Percentiles rank a stretch among this genome's conserved stretches.
Evolutionary conservation across 1,284 basidiomycete genomes (phyloP).

Genomic region (Xanthoconium separans): DNA sequence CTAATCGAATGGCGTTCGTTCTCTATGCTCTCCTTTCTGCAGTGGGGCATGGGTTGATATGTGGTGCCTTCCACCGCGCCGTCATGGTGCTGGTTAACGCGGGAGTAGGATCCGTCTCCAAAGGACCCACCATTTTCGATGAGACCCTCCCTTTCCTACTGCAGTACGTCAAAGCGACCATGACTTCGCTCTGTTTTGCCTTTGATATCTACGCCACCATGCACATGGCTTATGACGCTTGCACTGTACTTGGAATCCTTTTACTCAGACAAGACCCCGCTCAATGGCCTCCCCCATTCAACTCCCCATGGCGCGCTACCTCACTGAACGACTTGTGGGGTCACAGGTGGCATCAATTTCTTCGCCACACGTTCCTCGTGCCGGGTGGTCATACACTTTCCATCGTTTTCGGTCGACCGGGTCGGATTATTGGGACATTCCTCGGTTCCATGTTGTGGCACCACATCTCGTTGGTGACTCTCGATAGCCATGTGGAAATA

Average conservation of each 20-base stretch:
- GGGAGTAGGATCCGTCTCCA: constrained; percentile 36
- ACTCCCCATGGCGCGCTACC: constrained; percentile 36
- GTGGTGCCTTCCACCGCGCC: constrained; percentile 43
- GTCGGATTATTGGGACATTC: constrained; percentile 53
- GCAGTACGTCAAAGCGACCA: constrained; percentile 42
- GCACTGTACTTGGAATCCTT: constrained; percentile 41
- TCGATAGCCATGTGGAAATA: constrained; percentile 48
- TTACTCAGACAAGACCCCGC: constrained; percentile 32
- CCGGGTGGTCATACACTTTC: constrained; percentile 36
- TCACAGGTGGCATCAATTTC: constrained; percentile 44
- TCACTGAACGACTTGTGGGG: constrained; percentile 43
- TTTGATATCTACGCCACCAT: constrained; percentile 44
- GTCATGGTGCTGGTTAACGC: constrained; percentile 40
- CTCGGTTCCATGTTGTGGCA: constrained; percentile 55
- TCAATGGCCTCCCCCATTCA: constrained; percentile 41
- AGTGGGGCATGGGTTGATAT: constrained; percentile 36
- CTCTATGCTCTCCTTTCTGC: constrained; percentile 34
- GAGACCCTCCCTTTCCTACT: constrained; percentile 37
- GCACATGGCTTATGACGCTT: constrained; percentile 38
- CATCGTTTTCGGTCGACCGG: constrained; percentile 41
- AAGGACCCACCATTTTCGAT: constrained; percentile 49
- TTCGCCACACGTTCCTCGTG: constrained; percentile 34
- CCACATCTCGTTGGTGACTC: constrained; percentile 48
- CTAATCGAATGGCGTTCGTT: constrained; percentile 38
- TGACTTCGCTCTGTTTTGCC: constrained; percentile 41